phyloP scores from a whole-genome alignment of 140 eudicot species.

The Senecio squalidus region DNA sequence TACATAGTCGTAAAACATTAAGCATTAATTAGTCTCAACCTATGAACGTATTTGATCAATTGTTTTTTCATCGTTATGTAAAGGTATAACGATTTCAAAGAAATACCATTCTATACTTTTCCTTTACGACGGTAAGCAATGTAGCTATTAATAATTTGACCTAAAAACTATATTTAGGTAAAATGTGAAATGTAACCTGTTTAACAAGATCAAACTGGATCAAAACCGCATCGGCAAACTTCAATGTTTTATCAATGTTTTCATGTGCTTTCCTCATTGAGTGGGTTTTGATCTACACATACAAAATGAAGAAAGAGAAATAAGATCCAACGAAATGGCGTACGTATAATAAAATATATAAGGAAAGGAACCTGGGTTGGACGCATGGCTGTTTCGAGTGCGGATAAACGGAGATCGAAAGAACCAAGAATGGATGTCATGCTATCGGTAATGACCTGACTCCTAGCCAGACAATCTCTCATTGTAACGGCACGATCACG shows the following conservation, averaged over 20 bases:
- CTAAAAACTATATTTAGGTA: too few relatives aligned
- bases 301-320: conserved; percentile 38
- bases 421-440: conserved; percentile 87
- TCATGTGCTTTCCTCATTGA: conserved; percentile 87
- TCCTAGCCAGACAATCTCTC: conserved; percentile 69
- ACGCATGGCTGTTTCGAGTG: conserved; percentile 99
- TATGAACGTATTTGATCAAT: not conserved
- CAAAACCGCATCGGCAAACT: conserved; percentile 71
- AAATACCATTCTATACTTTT: too few relatives aligned
- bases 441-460: conserved; percentile 71
- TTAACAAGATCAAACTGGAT: conserved; percentile 71
- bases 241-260: conserved; percentile 84
- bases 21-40: not conserved
- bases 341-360: not conserved
- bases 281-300: conserved; percentile 64
- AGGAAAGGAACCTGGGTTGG: conserved; percentile 71
- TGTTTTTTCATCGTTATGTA: too few relatives aligned
- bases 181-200: conserved; percentile 38
- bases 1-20: conserved; percentile 26
- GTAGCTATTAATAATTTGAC: too few relatives aligned
- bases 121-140: too few relatives aligned
- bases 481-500: conserved; percentile 57
- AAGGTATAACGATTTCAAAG: too few relatives aligned
- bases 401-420: conserved; percentile 94
- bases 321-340: not conserved